phyloP scores from a whole-genome alignment of 768 basidiomycete genomes.

The Collybia mongolica region DNA sequence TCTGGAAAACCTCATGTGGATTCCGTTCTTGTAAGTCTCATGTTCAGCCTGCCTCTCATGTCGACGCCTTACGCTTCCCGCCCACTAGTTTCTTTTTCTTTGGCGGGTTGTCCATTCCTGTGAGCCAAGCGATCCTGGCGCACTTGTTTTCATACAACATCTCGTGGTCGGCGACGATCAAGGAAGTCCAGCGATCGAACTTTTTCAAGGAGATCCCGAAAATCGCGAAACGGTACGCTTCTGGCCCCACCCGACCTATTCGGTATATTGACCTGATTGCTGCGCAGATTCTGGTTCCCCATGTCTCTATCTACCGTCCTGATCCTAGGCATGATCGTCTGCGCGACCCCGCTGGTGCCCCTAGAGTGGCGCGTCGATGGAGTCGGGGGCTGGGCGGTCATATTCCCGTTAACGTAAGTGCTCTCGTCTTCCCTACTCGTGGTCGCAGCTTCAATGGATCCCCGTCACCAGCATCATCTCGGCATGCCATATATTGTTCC shows the following conservation, averaged over 20 bases:
- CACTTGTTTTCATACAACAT: constrained; percentile 61
- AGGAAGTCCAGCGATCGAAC: constrained; percentile 84
- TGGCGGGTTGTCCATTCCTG: constrained; percentile 69
- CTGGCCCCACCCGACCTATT: constrained; percentile 17
- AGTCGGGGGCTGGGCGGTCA: constrained; percentile 61
- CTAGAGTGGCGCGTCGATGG: constrained; percentile 58
- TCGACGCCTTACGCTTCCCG: neutral
- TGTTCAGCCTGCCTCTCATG: constrained; percentile 2
- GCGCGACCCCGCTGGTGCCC: constrained; percentile 45
- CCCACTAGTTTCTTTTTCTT: constrained; percentile 71
- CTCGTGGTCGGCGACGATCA: constrained; percentile 60
- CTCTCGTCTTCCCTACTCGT: neutral
- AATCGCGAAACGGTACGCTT: constrained; percentile 67
- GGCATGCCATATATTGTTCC: constrained; percentile 69
- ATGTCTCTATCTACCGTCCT: constrained; percentile 52
- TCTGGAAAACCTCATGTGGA: constrained; percentile 61
- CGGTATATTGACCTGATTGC: constrained; percentile 30
- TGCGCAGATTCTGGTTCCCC: constrained; percentile 56
- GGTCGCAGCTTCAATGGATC: constrained; percentile 26
- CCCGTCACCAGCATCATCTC: constrained; percentile 52
- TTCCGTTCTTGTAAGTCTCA: constrained; percentile 70
- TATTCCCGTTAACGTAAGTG: constrained; percentile 63
- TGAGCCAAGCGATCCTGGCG: constrained; percentile 66
- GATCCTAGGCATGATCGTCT: constrained; percentile 57
- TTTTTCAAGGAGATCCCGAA: constrained; percentile 91